Percentiles rank a stretch among this genome's conserved stretches.
Evolutionary conservation across 306 rosid genomes (phyloP).

Genomic region (Bauhinia variegata): DNA sequence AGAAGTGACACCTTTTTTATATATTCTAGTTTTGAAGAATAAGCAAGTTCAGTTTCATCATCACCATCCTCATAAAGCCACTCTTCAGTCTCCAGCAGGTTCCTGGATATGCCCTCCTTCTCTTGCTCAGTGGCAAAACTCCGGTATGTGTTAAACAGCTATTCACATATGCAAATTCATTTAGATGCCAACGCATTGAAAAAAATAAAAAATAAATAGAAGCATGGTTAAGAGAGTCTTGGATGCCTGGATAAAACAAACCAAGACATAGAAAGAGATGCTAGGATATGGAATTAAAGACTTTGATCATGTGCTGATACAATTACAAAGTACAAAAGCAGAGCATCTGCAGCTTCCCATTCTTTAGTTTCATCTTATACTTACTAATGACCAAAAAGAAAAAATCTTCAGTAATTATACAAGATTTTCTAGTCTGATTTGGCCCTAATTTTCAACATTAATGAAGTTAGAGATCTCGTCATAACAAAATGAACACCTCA

Average conservation of each 20-base stretch:
- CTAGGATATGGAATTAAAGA: neutral
- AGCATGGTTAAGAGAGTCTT: conserved; percentile 28
- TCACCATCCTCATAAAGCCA: conserved; percentile 96
- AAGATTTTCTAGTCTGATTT: conserved; percentile 12
- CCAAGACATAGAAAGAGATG: conserved; percentile 27
- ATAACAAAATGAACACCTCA: neutral
- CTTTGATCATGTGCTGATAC: conserved; percentile 14
- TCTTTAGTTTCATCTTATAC: conserved; percentile 7
- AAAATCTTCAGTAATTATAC: conserved; percentile 26
- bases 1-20: conserved; percentile 67
- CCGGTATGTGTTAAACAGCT: conserved; percentile 82
- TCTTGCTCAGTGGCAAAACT: conserved; percentile 78
- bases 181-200: conserved; percentile 31
- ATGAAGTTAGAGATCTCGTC: neutral
- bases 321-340: conserved; percentile 7
- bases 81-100: conserved; percentile 83
- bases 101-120: conserved; percentile 69
- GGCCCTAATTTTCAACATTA: neutral
- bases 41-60: conserved; percentile 79
- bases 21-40: conserved; percentile 69
- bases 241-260: conserved; percentile 19
- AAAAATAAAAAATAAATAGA: conserved; percentile 23
- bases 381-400: neutral
- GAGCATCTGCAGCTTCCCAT: neutral
- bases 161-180: conserved; percentile 45